A percentile compares a stretch with the other conserved stretches of the same genome.
phyloP scores from a whole-genome alignment of 345 rosid species.

The Aegle marmelos region DNA sequence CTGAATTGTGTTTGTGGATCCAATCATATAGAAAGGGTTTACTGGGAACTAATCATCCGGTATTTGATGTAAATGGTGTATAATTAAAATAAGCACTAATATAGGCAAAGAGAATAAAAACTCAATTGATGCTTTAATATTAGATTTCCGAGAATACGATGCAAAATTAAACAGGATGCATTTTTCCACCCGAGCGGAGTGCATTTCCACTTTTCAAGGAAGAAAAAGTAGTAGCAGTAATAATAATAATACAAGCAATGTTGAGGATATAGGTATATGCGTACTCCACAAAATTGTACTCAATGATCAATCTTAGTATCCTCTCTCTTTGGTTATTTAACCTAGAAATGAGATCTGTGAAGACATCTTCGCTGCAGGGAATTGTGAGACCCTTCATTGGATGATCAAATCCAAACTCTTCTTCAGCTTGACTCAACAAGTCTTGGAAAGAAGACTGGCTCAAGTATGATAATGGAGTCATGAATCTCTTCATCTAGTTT shows the following conservation, averaged over 20 bases:
- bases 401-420: not conserved
- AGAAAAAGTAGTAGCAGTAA: not conserved
- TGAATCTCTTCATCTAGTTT: not conserved
- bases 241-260: not conserved
- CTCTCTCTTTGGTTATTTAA: conserved; percentile 12
- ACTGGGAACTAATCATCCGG: not conserved
- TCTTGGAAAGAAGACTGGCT: not conserved
- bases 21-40: not conserved
- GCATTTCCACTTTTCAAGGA: not conserved
- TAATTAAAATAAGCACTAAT: not conserved
- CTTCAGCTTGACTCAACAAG: not conserved
- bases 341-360: conserved; percentile 34
- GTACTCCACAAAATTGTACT: not conserved
- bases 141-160: not conserved
- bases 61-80: not conserved
- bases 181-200: not conserved
- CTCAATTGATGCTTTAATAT: not conserved
- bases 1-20: not conserved
- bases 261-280: not conserved
- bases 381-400: not conserved
- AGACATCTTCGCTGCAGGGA: conserved; percentile 17
- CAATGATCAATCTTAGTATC: not conserved
- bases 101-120: not conserved
- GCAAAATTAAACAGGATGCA: conserved; percentile 3
- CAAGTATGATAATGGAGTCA: not conserved